Conservation (phyloP, 2,329 filamentous ascomycete species). For the Zymoseptoria ardabiliae region DNA sequence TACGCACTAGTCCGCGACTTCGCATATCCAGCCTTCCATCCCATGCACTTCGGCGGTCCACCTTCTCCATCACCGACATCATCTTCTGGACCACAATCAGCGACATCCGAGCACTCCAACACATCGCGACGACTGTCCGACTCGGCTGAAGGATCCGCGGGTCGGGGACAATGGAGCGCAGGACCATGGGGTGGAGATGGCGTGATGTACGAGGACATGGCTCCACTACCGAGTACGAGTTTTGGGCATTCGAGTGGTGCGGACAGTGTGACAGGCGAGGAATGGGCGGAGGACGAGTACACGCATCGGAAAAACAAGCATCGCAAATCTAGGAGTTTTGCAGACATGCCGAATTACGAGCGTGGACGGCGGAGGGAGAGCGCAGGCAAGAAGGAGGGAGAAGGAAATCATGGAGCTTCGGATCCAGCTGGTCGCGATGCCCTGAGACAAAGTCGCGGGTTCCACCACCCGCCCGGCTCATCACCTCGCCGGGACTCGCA, state of each 20-base stretch:
- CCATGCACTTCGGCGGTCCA: constrained; percentile 71
- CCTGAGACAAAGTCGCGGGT: constrained; percentile 26
- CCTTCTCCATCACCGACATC: background rate
- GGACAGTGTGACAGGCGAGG: constrained; percentile 6
- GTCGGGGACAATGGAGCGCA: constrained; percentile 44
- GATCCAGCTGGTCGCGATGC: constrained; percentile 27
- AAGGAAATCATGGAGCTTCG: constrained; percentile 36
- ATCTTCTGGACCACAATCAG: background rate
- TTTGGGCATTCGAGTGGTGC: constrained; percentile 19
- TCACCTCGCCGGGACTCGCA: background rate
- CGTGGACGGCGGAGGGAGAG: constrained; percentile 32
- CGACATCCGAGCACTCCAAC: background rate
- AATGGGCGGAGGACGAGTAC: constrained; percentile 14
- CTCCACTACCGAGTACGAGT: constrained; percentile 29
- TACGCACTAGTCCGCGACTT: constrained; percentile 95
- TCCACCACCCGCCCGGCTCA: background rate
- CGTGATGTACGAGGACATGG: constrained; percentile 23
- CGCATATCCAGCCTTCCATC: constrained; percentile 75
- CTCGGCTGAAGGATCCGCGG: constrained; percentile 62
- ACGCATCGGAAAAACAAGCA: constrained; percentile 22
- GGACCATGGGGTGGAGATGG: constrained; percentile 39
- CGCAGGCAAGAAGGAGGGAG: constrained; percentile 19
- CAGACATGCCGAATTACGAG: constrained; percentile 81
- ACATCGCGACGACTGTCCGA: constrained; percentile 42
- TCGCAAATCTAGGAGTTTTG: constrained; percentile 57